Base-by-base conservation (phyloP, 163 green algal genomes). In the Coccomyxa subellipsoidea region DNA sequence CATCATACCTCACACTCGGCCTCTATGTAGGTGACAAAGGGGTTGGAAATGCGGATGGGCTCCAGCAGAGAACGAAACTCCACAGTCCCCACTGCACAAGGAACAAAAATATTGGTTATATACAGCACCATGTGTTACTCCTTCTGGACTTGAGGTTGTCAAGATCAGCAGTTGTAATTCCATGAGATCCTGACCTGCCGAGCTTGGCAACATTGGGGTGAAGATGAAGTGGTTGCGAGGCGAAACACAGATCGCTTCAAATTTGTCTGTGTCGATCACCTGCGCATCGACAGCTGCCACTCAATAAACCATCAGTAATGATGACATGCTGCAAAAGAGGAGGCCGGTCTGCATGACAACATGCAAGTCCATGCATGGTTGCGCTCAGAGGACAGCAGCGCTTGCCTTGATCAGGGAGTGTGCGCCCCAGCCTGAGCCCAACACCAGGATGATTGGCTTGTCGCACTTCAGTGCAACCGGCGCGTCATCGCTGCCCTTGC, bases 201-300 rank as follows among this genome's bases (percentile, higher is more conserved):
- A 92, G 77, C 80, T 88, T 4, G 83, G 83, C 32, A 90, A 86
- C 85, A 90, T 89, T 70, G 87, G 87, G 0, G 92, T 95, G 86
- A 95, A 95, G 31, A 95, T 32, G 76, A 95, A 95, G 85, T 91
- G 84, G 85, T 94, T 95, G 81, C 88, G 83, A 0, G 92, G 92
- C 0, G 81, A 89, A 18, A 95, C 83, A 12, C 88, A 77, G 5
- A 95, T 82, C 72, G 94, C 91, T 40, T 95, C 91, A 80, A 87
- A 94, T 37, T 47, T 69, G 32, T 94, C 90, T 0, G 81, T 85
- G 82, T 95, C 90, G 31, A 95, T 88, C 53, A 94, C 90, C 88
- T 93, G 87, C 29, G 8, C 2, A n/a, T 8, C 21, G 32, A n/a
- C 3, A 73, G 29, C 21, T 73, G n/a, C n/a, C n/a, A n/a, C n/a